Conservation (phyloP, 2,329 filamentous ascomycete species). For the Ampelomyces quisqualis region DNA sequence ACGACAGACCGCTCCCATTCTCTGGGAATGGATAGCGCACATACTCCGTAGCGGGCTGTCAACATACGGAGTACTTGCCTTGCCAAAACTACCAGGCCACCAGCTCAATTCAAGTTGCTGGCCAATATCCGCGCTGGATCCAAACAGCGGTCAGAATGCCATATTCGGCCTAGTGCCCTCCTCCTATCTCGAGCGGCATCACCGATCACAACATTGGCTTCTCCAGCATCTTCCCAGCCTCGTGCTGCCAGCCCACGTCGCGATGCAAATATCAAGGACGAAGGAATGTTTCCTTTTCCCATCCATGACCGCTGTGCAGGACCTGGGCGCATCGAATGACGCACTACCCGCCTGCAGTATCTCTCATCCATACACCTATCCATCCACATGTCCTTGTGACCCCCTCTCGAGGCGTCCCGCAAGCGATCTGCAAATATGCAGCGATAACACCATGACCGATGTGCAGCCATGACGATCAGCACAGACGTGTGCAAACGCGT, state of each 20-base stretch:
- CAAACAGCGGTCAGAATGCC: slow-evolving; percentile 1
- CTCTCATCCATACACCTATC: neutral
- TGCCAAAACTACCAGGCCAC: too few species aligned
- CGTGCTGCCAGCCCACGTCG: neutral
- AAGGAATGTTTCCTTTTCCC: too few species aligned
- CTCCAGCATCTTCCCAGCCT: slow-evolving; percentile 4
- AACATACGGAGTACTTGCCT: too few species aligned
- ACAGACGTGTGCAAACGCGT: slow-evolving; percentile 13
- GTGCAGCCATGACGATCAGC: neutral
- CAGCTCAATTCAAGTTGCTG: slow-evolving; percentile 2
- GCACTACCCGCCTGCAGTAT: too few species aligned
- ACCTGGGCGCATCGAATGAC: neutral
- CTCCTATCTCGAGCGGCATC: slow-evolving; percentile 6
- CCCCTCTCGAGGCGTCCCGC: neutral
- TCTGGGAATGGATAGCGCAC: slow-evolving; percentile 2
- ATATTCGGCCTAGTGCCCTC: slow-evolving; percentile 2
- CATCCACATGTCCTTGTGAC: neutral
- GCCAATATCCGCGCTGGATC: too few species aligned
- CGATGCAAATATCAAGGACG: neutral
- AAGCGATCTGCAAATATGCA: neutral
- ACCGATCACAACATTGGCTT: slow-evolving; percentile 1
- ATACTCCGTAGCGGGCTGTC: slow-evolving; percentile 3
- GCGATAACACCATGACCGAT: neutral
- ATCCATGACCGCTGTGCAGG: too few species aligned
- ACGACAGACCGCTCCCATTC: slow-evolving; percentile 13